phyloP scores from a whole-genome alignment of 768 basidiomycete genomes.

The Exsudoporus frostii region DNA sequence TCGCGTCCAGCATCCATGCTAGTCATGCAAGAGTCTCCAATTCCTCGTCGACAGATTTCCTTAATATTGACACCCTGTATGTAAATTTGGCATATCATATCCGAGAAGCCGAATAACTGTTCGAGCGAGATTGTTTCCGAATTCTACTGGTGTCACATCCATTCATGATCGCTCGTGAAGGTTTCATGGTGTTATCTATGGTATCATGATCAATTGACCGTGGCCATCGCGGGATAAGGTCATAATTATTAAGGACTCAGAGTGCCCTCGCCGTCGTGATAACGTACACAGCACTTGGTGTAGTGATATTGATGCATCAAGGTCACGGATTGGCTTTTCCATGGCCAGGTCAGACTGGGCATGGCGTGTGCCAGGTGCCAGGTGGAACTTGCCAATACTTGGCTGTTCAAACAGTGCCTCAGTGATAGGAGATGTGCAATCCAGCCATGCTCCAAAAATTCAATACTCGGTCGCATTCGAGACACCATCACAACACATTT shows the following conservation, averaged over 20 bases:
- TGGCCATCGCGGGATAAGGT: background rate
- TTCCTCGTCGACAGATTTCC: background rate
- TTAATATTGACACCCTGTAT: background rate
- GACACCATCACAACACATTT: no score
- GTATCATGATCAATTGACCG: background rate
- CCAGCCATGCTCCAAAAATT: no score
- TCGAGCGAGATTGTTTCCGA: background rate
- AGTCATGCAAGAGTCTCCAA: background rate
- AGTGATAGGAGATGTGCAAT: no score
- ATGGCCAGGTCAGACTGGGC: no score
- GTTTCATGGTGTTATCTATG: background rate
- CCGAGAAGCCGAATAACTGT: background rate
- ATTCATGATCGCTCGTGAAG: background rate
- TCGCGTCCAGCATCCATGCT: background rate
- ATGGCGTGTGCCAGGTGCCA: no score
- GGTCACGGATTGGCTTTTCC: no score
- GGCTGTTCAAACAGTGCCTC: no score
- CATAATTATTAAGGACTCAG: background rate
- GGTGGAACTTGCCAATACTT: no score
- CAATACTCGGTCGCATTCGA: no score
- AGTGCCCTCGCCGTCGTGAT: no score
- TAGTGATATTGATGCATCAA: no score
- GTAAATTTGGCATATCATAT: background rate
- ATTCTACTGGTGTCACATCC: background rate
- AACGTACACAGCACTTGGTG: no score